Base-by-base conservation (phyloP, 2,329 filamentous ascomycete genomes). In the Aspergillus amoenus region DNA sequence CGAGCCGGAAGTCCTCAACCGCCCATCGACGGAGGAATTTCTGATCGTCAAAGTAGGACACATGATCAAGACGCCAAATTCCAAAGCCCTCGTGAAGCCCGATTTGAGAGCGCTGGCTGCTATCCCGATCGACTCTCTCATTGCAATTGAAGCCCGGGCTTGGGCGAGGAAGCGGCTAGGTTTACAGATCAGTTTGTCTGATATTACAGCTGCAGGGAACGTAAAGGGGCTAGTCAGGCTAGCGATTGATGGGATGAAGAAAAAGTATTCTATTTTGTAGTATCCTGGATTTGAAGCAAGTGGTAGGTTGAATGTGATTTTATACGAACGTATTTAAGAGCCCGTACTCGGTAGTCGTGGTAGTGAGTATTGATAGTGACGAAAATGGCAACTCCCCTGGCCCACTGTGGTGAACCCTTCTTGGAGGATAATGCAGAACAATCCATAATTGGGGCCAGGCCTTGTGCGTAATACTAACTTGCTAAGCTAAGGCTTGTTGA, bases 91-190 rank as follows among this genome's bases (percentile, higher is more conserved):
- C 22, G 43, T n/a, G 3, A 41, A 37, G 11, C 17, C 21, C 1
- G 34, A 50, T 12, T 2, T 55, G 15, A 44, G 43, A 5, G 24
- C 45, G 1, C 5, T 55, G 7, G 30, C 21, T n/a, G 24, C 24
- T 9, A 46, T 55, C 1, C 22, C 37, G 3, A 44, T 55, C 21
- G 53, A 55, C 45, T 55, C 53, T 21, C 40, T 55, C 2, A 41
- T 50, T 6, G 53, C 53, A 5, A 50, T 55, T n/a, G 53, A 55
- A 30, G 37, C 42, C 7, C 17, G 48, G 37, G 52, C 52, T 4
- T 55, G 52, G 52, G 43, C 44, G 15, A 47, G 52, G 37, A 45
- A 40, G 18, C 21, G 37, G 5, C 52, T 55, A 3, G 52, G 52
- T 7, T 27, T 55, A 11, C 42, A 55, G 27, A 46, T 49, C 12